Evolutionary conservation across 345 rosid genomes (phyloP).

Genomic region (Citrus hindsii): DNA sequence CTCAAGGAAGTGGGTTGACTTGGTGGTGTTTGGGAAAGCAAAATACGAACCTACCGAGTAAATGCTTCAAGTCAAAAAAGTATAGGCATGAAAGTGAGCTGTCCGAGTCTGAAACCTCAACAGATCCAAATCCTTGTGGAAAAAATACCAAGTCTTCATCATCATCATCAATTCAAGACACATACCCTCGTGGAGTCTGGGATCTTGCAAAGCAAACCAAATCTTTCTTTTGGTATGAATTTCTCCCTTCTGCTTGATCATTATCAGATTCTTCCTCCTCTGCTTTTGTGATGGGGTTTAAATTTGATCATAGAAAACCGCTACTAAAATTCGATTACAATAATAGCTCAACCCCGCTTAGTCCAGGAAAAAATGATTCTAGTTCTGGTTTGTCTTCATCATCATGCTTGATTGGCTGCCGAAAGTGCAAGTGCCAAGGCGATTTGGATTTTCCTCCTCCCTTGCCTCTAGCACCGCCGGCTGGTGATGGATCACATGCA

Average conservation of each 20-base stretch:
- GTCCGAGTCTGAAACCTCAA: not conserved
- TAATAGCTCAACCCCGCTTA: fast-evolving
- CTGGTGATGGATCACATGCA: no score
- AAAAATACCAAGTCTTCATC: not conserved
- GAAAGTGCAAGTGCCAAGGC: not conserved
- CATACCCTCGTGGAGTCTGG: not conserved
- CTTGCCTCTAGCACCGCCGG: not conserved
- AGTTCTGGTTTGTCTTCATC: not conserved
- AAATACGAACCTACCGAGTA: conserved; percentile 16
- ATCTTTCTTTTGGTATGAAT: not conserved
- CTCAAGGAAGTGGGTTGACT: conserved; percentile 8
- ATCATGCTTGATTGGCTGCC: not conserved
- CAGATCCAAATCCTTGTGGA: not conserved
- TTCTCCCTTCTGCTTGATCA: not conserved
- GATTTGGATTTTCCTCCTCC: no score
- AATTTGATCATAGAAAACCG: not conserved
- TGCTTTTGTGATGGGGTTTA: conserved; percentile 4
- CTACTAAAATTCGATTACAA: fast-evolving
- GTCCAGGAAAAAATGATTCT: not conserved
- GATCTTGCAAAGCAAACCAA: not conserved
- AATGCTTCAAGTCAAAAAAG: conserved; percentile 2
- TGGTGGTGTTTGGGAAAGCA: no score
- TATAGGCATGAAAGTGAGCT: not conserved
- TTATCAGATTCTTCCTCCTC: conserved; percentile 2
- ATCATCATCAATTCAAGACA: not conserved